Conservation (phyloP, 495 filamentous ascomycete species). For the Letharia lupina region DNA sequence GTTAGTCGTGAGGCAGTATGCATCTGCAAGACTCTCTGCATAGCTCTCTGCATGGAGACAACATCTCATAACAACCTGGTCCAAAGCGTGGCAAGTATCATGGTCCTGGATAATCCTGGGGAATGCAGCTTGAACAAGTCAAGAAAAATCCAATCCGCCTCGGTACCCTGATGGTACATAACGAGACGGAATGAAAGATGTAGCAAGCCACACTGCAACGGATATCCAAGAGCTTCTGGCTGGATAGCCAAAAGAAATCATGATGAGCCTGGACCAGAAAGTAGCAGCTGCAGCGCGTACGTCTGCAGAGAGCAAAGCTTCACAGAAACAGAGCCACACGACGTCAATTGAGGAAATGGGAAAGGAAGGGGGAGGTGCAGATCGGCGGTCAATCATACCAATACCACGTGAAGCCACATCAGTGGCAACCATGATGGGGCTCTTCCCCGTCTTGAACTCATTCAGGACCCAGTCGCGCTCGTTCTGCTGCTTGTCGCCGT, state of each 20-base stretch:
- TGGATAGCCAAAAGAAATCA: slow-evolving; percentile 68
- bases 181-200: slow-evolving; percentile 63
- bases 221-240: slow-evolving; percentile 77
- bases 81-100: slow-evolving; percentile 54
- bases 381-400: slow-evolving; percentile 81
- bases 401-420: slow-evolving; percentile 97
- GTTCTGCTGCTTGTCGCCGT: slow-evolving; percentile 99
- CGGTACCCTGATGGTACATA: slow-evolving; percentile 63
- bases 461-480: slow-evolving; percentile 99
- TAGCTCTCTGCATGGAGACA: slow-evolving; percentile 51
- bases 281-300: slow-evolving; percentile 66
- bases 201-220: slow-evolving; percentile 67
- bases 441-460: slow-evolving; percentile 95
- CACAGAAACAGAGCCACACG: slow-evolving; percentile 63
- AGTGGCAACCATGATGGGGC: slow-evolving; percentile 85
- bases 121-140: slow-evolving; percentile 61
- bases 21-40: slow-evolving; percentile 64
- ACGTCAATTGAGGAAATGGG: slow-evolving; percentile 42
- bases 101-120: slow-evolving; percentile 62
- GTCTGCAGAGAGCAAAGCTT: slow-evolving; percentile 86
- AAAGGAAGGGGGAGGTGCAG: slow-evolving; percentile 39
- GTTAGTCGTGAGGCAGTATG: slow-evolving; percentile 48
- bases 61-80: slow-evolving; percentile 41
- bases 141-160: slow-evolving; percentile 66
- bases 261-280: slow-evolving; percentile 77